Base-by-base conservation (phyloP, 805 yeast genomes). In the Saccharomyces mikatae region DNA sequence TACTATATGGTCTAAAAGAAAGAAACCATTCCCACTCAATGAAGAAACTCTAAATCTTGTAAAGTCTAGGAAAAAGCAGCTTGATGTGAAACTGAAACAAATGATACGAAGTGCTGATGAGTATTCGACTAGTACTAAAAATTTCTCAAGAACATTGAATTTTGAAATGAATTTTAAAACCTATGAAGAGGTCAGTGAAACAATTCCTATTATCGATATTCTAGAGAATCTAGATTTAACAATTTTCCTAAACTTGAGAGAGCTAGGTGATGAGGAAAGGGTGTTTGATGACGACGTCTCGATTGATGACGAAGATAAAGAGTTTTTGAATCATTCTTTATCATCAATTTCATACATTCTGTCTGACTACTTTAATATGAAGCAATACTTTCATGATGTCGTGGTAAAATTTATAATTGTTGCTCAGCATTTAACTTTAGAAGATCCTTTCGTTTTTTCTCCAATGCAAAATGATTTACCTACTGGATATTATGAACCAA, bases 401-500 rank as follows among this genome's bases (percentile, higher is more conserved):
- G 73, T 83, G 36, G 71, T 81, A 4, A 76, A 76, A 24, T 73
- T 86, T 8, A 73, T 86, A 13, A 77, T 86, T 76, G 80, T 82
- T 48, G 76, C 86, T 0, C 95, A 87, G 64, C 73, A 81, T 13
- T 67, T 87, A 11, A 84, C 91, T 0, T 68, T 86, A 8, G 80
- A 77, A 26, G 94, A 87, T 63, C 89, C 92, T 0, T 89, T 84
- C 56, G 84, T 83, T 1, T 87, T 87, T 67, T 75, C 75, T 51
- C 79, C 85, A 0, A 73, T 84, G 68, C 76, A 76, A 51, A 83
- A 80, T 29, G 86, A 83, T 29, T 54, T 52, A 74, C 75, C 26
- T 55, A 54, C 57, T 8, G 62, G 60, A 1, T 53, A 44, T 47
- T 52, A 70, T 46, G 71, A 72, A 30, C 63, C 63, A 17, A 56